Percentiles rank a stretch among this genome's conserved stretches.
These are phyloP conservation scores for Ichthyophthirius multifiliis DNA, from an alignment of 169 alveolate species.

Conservation along the genomic window DNA sequence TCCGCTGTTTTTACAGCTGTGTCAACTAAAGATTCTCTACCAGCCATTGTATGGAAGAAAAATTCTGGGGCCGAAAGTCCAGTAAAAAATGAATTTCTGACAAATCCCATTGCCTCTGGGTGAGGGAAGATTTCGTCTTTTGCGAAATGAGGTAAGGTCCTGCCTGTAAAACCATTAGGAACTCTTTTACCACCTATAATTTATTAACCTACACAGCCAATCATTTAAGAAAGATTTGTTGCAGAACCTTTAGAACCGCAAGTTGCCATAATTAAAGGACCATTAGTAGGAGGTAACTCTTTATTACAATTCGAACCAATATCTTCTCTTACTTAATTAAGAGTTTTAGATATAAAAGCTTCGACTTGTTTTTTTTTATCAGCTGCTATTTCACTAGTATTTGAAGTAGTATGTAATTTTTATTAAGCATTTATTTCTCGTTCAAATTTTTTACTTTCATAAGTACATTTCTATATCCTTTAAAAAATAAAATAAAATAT, in stretches of 20 bases:
- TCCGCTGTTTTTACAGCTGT: conserved; percentile 99
- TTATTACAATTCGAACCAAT: conserved; percentile 92
- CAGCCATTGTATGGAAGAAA: conserved; percentile 99
- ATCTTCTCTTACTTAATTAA: conserved; percentile 92
- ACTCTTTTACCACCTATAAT: conserved; percentile 95
- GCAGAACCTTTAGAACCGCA: conserved; percentile 99
- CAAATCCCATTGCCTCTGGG: conserved; percentile 98
- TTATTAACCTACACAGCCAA: conserved; percentile 99
- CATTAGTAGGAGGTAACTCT: conserved; percentile 88
- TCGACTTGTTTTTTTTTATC: conserved; percentile 89
- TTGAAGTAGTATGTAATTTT: too few species aligned
- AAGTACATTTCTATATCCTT: neutral
- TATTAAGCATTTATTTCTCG: conserved; percentile 27
- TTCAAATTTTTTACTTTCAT: too few species aligned
- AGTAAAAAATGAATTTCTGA: conserved; percentile 94
- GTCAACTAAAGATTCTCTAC: conserved; percentile 99
- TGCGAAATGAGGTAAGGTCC: conserved; percentile 98
- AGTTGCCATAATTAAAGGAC: conserved; percentile 90
- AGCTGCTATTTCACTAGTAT: conserved; percentile 66
- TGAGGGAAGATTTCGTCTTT: conserved; percentile 44
- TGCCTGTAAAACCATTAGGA: conserved; percentile 95
- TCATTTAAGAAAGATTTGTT: conserved; percentile 97
- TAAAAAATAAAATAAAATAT: neutral
- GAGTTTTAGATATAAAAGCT: conserved; percentile 68
- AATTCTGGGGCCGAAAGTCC: conserved; percentile 96